Base-by-base conservation (phyloP, 2,329 filamentous ascomycete species). In the Chaetomium globosum region DNA sequence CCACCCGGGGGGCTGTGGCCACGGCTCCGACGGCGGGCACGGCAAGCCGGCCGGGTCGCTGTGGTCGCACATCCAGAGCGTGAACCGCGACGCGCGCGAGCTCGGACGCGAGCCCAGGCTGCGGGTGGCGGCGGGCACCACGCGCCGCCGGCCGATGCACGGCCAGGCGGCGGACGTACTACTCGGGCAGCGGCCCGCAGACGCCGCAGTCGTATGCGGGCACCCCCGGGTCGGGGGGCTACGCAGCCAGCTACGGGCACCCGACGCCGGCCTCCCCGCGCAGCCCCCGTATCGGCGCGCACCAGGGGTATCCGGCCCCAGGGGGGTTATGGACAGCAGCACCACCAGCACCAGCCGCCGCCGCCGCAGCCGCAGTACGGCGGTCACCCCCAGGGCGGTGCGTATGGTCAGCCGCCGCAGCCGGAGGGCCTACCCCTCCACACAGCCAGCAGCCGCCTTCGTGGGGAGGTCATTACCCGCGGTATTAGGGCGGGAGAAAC, bases 61-160 rank as follows among this genome's bases (percentile, higher is more conserved):
- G 4, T 89, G 87, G 85, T 81, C 81, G 10, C 84, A 89, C 71
- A 84, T 89, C 62, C 82, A 83, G 69, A 83, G 81, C 3, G 80
- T 86, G 65, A 86, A 89, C 68, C 74, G 87, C 13, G 78, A 80
- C 59, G 82, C 83, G 13, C 82, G 87, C 26, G 26, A 26, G 26
- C 26, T 26, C 26, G 26, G 26, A n/a, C 4, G 26, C 26, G 4
- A 26, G 26, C 26, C 26, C 26, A n/a, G 26, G 26, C 26, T 26
- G 26, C 26, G 26, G 26, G 26, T 26, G 26, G 26, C 26, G 26
- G 51, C 13, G 30, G 30, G 9, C 52, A 30, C 8, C 36, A 30
- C 21, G n/a, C 54, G 13, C 58, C 57, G 43, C 56, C 56, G 80
- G 80, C 80, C 65, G 7, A 21, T 58, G 51, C 4, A 56, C 43